Percentiles rank a stretch among this genome's conserved stretches.
Conservation (phyloP, 2,329 filamentous ascomycete species). For the Cadophora sp. region DNA sequence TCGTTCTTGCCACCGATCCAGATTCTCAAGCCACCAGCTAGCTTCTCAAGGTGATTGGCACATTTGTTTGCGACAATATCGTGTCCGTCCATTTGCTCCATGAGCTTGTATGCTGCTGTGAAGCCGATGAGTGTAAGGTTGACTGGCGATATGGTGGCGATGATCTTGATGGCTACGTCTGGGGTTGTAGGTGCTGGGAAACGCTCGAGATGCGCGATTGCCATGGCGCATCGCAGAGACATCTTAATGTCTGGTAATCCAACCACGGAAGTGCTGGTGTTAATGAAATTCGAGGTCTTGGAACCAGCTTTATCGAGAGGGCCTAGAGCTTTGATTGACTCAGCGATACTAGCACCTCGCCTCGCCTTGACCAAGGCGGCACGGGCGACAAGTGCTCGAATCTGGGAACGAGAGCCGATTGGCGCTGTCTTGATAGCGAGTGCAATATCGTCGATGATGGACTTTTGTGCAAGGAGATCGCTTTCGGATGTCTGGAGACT, state of each 20-base stretch:
- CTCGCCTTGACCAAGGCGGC: slow-evolving; percentile 62
- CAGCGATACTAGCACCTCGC: slow-evolving; percentile 62
- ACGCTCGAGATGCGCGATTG: slow-evolving; percentile 63
- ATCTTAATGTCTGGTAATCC: slow-evolving; percentile 60
- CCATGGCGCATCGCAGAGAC: slow-evolving; percentile 65
- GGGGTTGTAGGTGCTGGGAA: slow-evolving; percentile 50
- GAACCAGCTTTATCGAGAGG: slow-evolving; percentile 47
- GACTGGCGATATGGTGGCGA: slow-evolving; percentile 56
- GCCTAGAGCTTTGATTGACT: slow-evolving; percentile 59
- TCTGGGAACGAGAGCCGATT: slow-evolving; percentile 74
- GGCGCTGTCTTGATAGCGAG: slow-evolving; percentile 78
- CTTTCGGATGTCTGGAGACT: slow-evolving; percentile 64
- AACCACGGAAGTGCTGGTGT: slow-evolving; percentile 51
- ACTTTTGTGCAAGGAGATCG: slow-evolving; percentile 48
- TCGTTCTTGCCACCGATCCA: slow-evolving; percentile 64
- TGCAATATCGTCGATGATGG: slow-evolving; percentile 60
- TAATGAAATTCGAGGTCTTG: slow-evolving; percentile 51
- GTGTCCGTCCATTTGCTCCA: slow-evolving; percentile 59
- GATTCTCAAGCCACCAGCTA: slow-evolving; percentile 63
- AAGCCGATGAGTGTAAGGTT: slow-evolving; percentile 60
- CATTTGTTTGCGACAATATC: slow-evolving; percentile 55
- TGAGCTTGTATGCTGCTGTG: slow-evolving; percentile 63
- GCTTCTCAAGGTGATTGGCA: slow-evolving; percentile 57
- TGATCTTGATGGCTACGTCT: slow-evolving; percentile 53
- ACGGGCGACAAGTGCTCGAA: slow-evolving; percentile 64